Percentiles rank a stretch among this genome's conserved stretches.
Conservation (phyloP, 73 alveolate species). For the Paramecium sonneborni region DNA sequence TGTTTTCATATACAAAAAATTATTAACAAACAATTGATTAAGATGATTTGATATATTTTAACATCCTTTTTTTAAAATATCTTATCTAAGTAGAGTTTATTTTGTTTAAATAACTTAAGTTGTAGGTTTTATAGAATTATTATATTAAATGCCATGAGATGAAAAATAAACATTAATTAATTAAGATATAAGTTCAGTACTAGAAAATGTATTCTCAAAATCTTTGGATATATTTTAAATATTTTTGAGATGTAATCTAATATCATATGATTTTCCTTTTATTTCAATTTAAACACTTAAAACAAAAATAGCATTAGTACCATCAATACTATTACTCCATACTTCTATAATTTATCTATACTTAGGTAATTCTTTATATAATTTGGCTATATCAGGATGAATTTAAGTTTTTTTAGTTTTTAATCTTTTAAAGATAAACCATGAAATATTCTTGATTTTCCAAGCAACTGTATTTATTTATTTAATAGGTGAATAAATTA, state of each 20-base stretch:
- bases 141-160: neutral
- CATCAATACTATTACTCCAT: slow-evolving; percentile 37
- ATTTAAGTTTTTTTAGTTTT: neutral
- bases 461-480: neutral
- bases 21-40: neutral
- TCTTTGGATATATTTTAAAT: slow-evolving; percentile 1
- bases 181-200: neutral
- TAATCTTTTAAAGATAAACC: slow-evolving; percentile 5
- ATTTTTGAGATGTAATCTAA: slow-evolving; percentile 20
- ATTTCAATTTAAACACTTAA: neutral
- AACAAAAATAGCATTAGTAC: slow-evolving; percentile 42
- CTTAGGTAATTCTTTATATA: neutral
- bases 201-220: neutral
- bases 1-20: neutral
- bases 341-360: neutral
- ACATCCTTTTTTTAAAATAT: neutral
- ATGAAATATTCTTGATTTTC: neutral
- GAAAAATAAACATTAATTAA: neutral
- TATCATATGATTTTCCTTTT: neutral
- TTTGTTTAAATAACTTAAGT: neutral
- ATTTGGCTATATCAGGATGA: neutral
- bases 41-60: neutral
- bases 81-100: neutral
- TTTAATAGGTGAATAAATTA: neutral
- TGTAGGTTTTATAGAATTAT: neutral